Evolutionary conservation across 192 early-diverging fungal genomes (phyloP).

Genomic region (Coemansia sp.): DNA sequence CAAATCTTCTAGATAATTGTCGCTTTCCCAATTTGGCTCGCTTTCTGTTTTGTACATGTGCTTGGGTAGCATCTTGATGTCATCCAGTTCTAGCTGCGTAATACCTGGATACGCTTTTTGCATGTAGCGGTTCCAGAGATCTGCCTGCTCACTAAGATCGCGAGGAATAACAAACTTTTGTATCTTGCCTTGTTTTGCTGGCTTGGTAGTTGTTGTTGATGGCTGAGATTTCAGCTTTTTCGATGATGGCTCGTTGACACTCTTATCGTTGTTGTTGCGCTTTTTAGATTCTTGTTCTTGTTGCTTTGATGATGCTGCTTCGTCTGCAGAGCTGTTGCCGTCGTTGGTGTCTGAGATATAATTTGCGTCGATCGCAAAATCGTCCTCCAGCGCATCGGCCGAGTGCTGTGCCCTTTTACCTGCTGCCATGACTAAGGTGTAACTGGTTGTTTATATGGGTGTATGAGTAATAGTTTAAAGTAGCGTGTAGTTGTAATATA

Average conservation of each 20-base stretch:
- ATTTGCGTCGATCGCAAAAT: conserved; percentile 42
- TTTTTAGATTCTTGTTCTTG: conserved; percentile 10
- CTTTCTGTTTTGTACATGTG: conserved; percentile 25
- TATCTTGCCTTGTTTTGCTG: not conserved
- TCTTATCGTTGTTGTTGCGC: conserved; percentile 2
- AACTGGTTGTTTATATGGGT: not conserved
- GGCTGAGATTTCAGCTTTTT: not conserved
- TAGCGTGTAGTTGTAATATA: not conserved
- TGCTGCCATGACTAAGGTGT: no score
- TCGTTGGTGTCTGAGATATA: conserved; percentile 9
- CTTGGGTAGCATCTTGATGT: conserved; percentile 19
- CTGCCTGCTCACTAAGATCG: conserved; percentile 21
- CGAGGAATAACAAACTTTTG: conserved; percentile 20
- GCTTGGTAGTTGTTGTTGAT: conserved; percentile 1
- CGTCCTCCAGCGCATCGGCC: conserved; percentile 48
- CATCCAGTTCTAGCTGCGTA: conserved; percentile 31
- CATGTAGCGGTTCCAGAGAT: conserved; percentile 48
- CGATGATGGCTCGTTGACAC: not conserved
- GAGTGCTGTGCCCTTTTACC: not conserved
- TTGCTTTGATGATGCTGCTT: not conserved
- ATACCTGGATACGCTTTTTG: conserved; percentile 39
- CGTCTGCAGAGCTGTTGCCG: not conserved
- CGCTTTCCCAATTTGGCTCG: not conserved
- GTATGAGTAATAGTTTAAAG: not conserved
- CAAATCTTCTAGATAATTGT: conserved; percentile 24